phyloP scores from a whole-genome alignment of 306 rosid genomes.

The Mucuna pruriens region DNA sequence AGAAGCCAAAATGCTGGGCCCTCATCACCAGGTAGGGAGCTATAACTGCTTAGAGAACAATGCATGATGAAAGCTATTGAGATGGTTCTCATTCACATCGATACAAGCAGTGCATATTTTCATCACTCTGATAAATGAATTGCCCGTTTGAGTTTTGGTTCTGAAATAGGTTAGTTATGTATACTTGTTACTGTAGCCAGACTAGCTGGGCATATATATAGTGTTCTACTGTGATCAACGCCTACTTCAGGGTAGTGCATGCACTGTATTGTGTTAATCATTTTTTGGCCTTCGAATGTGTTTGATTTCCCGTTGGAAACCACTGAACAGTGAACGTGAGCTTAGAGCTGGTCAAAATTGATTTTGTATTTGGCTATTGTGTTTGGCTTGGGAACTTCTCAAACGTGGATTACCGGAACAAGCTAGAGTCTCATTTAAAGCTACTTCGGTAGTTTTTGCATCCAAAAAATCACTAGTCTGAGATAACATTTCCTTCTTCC shows the following conservation, averaged over 20 bases:
- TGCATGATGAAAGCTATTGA: not conserved
- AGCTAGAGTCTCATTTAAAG: not conserved
- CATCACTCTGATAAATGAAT: not conserved
- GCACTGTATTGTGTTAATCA: not conserved
- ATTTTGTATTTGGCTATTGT: not conserved
- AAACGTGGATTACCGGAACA: not conserved
- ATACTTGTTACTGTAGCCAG: not conserved
- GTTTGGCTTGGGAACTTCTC: not conserved
- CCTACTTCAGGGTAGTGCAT: not conserved
- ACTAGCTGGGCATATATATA: not conserved
- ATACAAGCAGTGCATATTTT: not conserved
- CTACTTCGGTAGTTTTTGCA: not conserved
- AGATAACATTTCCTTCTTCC: not conserved
- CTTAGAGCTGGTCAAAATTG: not conserved
- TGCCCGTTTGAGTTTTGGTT: slow-evolving; percentile 2
- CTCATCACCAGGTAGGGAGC: not conserved
- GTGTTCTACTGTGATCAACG: not conserved
- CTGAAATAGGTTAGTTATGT: slow-evolving; percentile 4
- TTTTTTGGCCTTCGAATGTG: not conserved
- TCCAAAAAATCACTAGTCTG: not conserved
- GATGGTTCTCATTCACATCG: not conserved
- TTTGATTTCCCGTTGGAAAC: not conserved
- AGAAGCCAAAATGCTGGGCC: not conserved
- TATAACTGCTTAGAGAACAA: slow-evolving; percentile 19
- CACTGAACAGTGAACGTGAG: not conserved